A percentile compares a stretch with the other conserved stretches of the same genome.
These are phyloP conservation scores for Neonectria sp. DNA, from an alignment of 2,329 filamentous ascomycete genomes.

Conservation along the genomic window DNA sequence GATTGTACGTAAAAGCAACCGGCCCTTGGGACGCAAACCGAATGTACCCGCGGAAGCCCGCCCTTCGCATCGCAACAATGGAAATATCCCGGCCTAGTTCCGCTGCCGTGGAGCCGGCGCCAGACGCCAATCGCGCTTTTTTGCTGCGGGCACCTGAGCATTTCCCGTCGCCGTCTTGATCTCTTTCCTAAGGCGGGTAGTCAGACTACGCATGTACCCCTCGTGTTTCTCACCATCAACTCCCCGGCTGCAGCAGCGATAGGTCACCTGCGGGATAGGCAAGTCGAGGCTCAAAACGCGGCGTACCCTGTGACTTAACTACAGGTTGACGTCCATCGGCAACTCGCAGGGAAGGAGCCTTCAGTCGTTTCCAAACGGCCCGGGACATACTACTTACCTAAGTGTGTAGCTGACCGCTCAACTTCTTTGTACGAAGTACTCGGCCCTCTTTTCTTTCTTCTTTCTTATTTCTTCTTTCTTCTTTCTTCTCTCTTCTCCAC, in stretches of 20 bases:
- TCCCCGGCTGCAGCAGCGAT: slow-evolving; percentile 6
- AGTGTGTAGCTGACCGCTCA: not conserved
- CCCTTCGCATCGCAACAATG: slow-evolving; percentile 7
- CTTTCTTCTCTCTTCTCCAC: not conserved
- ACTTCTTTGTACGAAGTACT: not conserved
- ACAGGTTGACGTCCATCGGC: not conserved
- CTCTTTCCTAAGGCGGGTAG: not conserved
- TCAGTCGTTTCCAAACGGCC: slow-evolving; percentile 4
- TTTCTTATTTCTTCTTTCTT: not conserved
- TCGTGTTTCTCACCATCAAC: not conserved
- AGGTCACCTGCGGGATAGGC: not conserved
- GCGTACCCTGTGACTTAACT: not conserved
- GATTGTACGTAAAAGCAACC: slow-evolving; percentile 4
- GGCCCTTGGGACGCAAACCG: slow-evolving; percentile 1
- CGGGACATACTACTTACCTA: too few relatives aligned
- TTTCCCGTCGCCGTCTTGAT: not conserved
- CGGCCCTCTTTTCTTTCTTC: not conserved
- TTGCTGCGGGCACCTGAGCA: not conserved
- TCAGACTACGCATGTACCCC: not conserved
- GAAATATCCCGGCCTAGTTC: slow-evolving; percentile 8
- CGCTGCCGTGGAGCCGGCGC: slow-evolving; percentile 8
- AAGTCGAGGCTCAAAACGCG: not conserved
- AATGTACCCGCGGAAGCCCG: slow-evolving; percentile 8
- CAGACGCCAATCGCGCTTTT: not conserved
- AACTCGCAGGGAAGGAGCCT: slow-evolving; percentile 6